Evolutionary conservation across 768 basidiomycete species (phyloP).

Genomic region (Leccinum uliginosum): DNA sequence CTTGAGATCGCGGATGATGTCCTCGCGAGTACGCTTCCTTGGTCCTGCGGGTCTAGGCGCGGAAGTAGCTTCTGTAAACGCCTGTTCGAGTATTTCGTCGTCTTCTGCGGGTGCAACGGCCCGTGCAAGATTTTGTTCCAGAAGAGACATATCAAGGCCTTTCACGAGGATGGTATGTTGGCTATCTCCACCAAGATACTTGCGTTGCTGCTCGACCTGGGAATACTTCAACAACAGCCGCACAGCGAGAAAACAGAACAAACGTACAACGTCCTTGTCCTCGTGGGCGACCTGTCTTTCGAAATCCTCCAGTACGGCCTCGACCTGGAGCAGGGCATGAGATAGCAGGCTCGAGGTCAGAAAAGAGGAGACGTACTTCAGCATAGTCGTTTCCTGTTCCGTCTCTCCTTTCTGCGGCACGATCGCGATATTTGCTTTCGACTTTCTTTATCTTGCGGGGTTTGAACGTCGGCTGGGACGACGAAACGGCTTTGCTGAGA

Average conservation of each 20-base stretch:
- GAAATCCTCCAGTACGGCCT: constrained; percentile 79
- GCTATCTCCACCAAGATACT: constrained; percentile 80
- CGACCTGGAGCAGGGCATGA: constrained; percentile 45
- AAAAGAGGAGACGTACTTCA: constrained; percentile 39
- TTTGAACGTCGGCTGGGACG: constrained; percentile 68
- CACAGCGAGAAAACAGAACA: not conserved
- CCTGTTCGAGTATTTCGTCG: constrained; percentile 79
- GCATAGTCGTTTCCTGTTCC: constrained; percentile 73
- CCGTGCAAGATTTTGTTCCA: constrained; percentile 80
- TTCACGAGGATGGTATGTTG: constrained; percentile 86
- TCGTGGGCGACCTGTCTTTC: constrained; percentile 57
- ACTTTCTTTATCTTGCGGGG: constrained; percentile 74
- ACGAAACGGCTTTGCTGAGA: constrained; percentile 43
- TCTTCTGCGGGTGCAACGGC: constrained; percentile 54
- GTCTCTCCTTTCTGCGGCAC: constrained; percentile 66
- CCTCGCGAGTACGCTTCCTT: constrained; percentile 75
- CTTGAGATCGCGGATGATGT: constrained; percentile 71
- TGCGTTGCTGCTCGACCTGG: constrained; percentile 72
- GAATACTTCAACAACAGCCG: not conserved
- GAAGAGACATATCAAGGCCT: constrained; percentile 81
- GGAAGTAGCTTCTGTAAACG: constrained; percentile 48
- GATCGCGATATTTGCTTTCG: constrained; percentile 61
- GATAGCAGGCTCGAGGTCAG: not conserved
- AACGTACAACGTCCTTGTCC: constrained; percentile 55
- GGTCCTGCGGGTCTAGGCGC: constrained; percentile 23